A percentile compares a stretch with the other conserved stretches of the same genome.
phyloP scores from a whole-genome alignment of 2,329 filamentous ascomycete species.

The Talaromyces sp. region DNA sequence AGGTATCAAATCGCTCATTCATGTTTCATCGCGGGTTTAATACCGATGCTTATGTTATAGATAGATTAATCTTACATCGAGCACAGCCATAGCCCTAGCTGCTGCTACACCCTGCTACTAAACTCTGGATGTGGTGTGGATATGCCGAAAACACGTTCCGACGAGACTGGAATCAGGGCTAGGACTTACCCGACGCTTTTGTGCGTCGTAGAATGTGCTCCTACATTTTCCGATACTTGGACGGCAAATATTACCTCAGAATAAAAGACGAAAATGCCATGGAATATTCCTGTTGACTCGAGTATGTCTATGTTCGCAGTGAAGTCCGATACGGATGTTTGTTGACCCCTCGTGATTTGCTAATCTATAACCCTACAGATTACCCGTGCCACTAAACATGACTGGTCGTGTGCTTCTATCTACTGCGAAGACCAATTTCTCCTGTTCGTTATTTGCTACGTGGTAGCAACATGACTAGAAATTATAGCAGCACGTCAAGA shows the following conservation, averaged over 20 bases:
- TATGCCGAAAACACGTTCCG: conserved; percentile 9
- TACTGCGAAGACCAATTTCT: not conserved
- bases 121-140: not conserved
- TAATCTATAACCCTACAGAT: not conserved
- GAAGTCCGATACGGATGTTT: not conserved
- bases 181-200: conserved; percentile 1
- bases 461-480: not conserved
- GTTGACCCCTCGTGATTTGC: not conserved
- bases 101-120: not conserved
- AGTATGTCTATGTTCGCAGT: not conserved
- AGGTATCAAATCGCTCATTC: not conserved
- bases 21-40: not conserved
- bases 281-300: not conserved
- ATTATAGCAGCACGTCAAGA: not conserved
- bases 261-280: not conserved
- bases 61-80: not conserved
- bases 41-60: not conserved
- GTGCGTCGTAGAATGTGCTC: not conserved
- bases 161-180: not conserved
- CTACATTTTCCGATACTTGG: conserved; percentile 8
- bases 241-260: not conserved
- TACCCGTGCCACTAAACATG: not conserved
- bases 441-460: not conserved
- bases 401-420: not conserved
- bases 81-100: not conserved